A percentile compares a stretch with the other conserved stretches of the same genome.
These are phyloP conservation scores for Fagus sylvatica DNA, from an alignment of 306 rosid species.

Conservation along the genomic window DNA sequence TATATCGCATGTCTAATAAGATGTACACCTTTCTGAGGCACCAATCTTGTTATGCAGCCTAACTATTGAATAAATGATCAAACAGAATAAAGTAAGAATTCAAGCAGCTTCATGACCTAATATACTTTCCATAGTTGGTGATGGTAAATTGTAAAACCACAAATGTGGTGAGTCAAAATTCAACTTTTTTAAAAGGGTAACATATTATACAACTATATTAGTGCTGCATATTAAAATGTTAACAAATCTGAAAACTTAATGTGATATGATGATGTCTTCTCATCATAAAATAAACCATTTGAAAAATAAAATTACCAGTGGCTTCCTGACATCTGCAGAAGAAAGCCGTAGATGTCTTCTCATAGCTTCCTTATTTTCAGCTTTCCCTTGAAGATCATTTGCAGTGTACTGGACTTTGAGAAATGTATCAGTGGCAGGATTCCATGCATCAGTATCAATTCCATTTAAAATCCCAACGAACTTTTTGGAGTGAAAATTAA, in stretches of 20 bases:
- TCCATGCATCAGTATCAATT: slow-evolving; percentile 90
- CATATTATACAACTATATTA: not conserved
- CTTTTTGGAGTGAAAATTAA: slow-evolving; percentile 75
- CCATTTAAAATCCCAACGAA: slow-evolving; percentile 91
- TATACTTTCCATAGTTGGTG: not conserved
- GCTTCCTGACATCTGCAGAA: slow-evolving; percentile 59
- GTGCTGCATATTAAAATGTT: not conserved
- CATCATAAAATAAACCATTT: slow-evolving; percentile 14
- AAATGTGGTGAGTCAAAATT: not conserved
- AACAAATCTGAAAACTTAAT: not conserved
- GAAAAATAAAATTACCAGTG: slow-evolving; percentile 68
- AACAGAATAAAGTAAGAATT: slow-evolving; percentile 11
- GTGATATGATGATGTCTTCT: slow-evolving; percentile 10
- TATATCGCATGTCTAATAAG: slow-evolving; percentile 92
- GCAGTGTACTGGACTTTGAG: slow-evolving; percentile 80
- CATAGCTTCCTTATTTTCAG: slow-evolving; percentile 80
- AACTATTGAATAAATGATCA: slow-evolving; percentile 54
- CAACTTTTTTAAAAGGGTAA: not conserved
- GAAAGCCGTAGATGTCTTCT: slow-evolving; percentile 77
- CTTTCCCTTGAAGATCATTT: slow-evolving; percentile 80
- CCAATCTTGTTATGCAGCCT: slow-evolving; percentile 94
- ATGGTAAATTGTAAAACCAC: not conserved
- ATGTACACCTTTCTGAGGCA: slow-evolving; percentile 97
- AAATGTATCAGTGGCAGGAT: slow-evolving; percentile 73
- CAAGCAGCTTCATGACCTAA: slow-evolving; percentile 22